These are phyloP conservation scores for Rhynchospora pubera DNA, from an alignment of 176 grass and related monocot species.

Conservation along the genomic window DNA sequence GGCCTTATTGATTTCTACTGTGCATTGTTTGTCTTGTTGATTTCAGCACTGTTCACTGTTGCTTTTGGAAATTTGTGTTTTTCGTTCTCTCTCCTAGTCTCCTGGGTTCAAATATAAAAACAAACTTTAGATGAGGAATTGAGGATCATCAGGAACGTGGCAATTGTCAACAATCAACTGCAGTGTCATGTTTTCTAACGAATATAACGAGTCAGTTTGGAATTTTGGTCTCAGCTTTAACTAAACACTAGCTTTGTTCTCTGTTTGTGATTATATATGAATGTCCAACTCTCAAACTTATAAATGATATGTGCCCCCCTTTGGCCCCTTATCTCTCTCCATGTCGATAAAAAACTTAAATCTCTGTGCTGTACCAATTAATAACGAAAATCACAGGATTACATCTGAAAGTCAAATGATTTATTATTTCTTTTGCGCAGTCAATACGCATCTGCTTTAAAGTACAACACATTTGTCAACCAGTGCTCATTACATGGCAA, in stretches of 20 bases:
- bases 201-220: neutral
- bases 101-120: neutral
- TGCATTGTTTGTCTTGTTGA: neutral
- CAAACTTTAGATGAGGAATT: neutral
- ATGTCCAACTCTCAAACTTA: neutral
- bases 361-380: neutral
- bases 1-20: neutral
- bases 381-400: neutral
- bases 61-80: neutral
- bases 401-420: neutral
- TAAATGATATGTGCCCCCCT: neutral
- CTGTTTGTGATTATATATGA: neutral
- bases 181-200: neutral
- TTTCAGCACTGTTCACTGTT: neutral
- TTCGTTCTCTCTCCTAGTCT: neutral
- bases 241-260: neutral
- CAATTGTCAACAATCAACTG: neutral
- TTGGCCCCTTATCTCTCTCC: neutral
- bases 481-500: constrained; percentile 8
- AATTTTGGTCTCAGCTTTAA: neutral
- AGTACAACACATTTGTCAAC: neutral
- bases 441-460: neutral
- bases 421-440: neutral
- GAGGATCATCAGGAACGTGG: neutral
- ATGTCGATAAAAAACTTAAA: neutral